Evolutionary conservation across 805 yeast genomes (phyloP).

Genomic region (Clavispora fructus): DNA sequence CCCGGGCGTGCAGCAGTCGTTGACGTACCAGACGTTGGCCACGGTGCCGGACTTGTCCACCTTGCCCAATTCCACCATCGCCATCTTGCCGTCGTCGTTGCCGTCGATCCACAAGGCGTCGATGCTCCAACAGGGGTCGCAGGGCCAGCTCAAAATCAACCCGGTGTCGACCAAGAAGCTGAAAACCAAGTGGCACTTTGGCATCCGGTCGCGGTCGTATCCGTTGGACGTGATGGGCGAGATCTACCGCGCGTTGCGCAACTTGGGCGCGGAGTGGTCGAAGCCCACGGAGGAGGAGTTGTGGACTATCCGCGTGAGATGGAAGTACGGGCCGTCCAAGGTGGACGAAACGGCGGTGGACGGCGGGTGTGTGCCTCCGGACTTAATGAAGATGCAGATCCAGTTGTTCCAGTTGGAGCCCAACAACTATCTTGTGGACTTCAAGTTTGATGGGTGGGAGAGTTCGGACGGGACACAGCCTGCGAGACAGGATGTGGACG

Average conservation of each 20-base stretch:
- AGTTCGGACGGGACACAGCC: conserved; percentile 28
- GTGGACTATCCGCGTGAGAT: conserved; percentile 93
- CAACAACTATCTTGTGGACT: conserved; percentile 91
- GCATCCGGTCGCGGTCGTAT: conserved; percentile 91
- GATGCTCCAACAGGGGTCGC: conserved; percentile 56
- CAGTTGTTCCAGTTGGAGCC: conserved; percentile 95
- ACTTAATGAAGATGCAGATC: conserved; percentile 93
- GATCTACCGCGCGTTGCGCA: conserved; percentile 87
- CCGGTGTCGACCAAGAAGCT: conserved; percentile 74
- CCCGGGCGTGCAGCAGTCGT: conserved; percentile 41
- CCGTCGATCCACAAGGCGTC: conserved; percentile 93
- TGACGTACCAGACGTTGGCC: conserved; percentile 44
- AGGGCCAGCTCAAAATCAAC: conserved; percentile 28
- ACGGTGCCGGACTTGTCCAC: conserved; percentile 44
- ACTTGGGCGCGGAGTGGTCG: conserved; percentile 96
- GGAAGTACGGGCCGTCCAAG: conserved; percentile 56
- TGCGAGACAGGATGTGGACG: conserved; percentile 47
- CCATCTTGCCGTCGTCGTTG: conserved; percentile 86
- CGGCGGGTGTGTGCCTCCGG: conserved; percentile 46
- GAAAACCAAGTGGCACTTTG: conserved; percentile 97
- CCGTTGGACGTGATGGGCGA: conserved; percentile 99
- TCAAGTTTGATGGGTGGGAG: conserved; percentile 98
- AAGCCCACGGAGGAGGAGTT: conserved; percentile 90
- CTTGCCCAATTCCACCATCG: conserved; percentile 75
- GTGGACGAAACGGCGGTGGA: conserved; percentile 15